phyloP scores from a whole-genome alignment of 805 yeast genomes.

The Monosporozyma unispora region DNA sequence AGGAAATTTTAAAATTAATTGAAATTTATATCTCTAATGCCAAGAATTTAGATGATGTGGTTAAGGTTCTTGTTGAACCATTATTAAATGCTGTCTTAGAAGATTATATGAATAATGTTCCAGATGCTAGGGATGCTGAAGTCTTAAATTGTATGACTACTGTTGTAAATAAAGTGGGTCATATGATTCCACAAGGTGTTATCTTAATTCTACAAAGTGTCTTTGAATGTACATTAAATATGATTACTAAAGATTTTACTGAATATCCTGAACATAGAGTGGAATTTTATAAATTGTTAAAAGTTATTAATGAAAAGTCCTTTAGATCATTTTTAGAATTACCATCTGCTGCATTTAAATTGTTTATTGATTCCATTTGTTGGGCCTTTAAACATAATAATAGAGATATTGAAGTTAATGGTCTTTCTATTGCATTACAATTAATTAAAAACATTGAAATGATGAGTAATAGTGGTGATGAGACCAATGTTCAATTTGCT shows the following conservation, averaged over 20 bases:
- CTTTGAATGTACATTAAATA: slow-evolving; percentile 86
- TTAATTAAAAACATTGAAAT: slow-evolving; percentile 76
- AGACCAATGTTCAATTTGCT: slow-evolving; percentile 43
- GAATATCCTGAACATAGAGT: slow-evolving; percentile 98
- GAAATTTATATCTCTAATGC: slow-evolving; percentile 86
- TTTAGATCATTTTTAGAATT: slow-evolving; percentile 80
- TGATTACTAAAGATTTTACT: slow-evolving; percentile 92
- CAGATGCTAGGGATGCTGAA: slow-evolving; percentile 97
- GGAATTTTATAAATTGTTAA: slow-evolving; percentile 83
- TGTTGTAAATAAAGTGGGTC: slow-evolving; percentile 79
- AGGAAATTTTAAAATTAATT: slow-evolving; percentile 80
- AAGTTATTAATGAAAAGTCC: slow-evolving; percentile 76
- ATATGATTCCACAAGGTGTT: slow-evolving; percentile 80
- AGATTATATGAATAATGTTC: slow-evolving; percentile 81
- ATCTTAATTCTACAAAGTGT: slow-evolving; percentile 81
- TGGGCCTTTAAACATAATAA: slow-evolving; percentile 99
- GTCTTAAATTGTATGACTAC: slow-evolving; percentile 92
- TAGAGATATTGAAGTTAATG: slow-evolving; percentile 91
- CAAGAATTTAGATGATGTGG: slow-evolving; percentile 76
- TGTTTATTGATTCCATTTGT: slow-evolving; percentile 84
- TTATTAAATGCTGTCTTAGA: slow-evolving; percentile 76
- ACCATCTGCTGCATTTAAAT: slow-evolving; percentile 86
- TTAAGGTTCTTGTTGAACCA: slow-evolving; percentile 72
- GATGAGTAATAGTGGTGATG: slow-evolving; percentile 39
- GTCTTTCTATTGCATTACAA: slow-evolving; percentile 76